These are phyloP conservation scores for Phalaenopsis aphrodite DNA, from an alignment of 106 monocot genomes.

Conservation along the genomic window DNA sequence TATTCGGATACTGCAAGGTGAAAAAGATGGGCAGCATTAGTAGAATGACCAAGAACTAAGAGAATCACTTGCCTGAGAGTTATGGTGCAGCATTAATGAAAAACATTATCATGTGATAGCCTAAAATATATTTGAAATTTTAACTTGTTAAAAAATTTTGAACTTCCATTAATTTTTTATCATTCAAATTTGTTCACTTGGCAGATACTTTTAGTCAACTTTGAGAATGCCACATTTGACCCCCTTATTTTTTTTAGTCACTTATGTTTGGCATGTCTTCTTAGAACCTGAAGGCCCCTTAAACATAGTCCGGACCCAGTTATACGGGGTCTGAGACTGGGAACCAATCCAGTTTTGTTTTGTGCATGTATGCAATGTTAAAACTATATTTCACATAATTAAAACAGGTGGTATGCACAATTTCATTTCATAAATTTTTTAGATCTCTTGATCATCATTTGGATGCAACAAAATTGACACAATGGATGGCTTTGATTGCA, in stretches of 20 bases:
- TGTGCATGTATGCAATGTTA: neutral
- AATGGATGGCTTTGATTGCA: too few relatives aligned
- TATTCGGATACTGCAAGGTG: slow-evolving; percentile 40
- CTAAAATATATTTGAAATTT: neutral
- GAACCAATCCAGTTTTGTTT: neutral
- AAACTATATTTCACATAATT: too few relatives aligned
- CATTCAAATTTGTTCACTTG: neutral
- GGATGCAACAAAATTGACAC: too few relatives aligned
- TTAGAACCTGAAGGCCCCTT: neutral
- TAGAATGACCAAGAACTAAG: neutral
- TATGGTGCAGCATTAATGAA: neutral
- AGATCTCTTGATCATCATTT: too few relatives aligned
- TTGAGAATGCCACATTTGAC: neutral
- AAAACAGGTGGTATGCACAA: too few relatives aligned
- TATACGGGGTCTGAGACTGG: neutral
- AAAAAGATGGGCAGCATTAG: neutral
- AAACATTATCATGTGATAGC: neutral
- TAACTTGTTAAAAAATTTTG: neutral
- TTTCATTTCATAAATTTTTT: too few relatives aligned
- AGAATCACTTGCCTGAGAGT: neutral
- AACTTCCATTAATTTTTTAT: neutral
- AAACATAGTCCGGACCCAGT: neutral
- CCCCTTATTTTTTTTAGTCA: neutral
- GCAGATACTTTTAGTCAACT: neutral
- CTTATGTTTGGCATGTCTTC: neutral